Conservation (phyloP, 1,284 basidiomycete species). For the Heterobasidion irregulare region DNA sequence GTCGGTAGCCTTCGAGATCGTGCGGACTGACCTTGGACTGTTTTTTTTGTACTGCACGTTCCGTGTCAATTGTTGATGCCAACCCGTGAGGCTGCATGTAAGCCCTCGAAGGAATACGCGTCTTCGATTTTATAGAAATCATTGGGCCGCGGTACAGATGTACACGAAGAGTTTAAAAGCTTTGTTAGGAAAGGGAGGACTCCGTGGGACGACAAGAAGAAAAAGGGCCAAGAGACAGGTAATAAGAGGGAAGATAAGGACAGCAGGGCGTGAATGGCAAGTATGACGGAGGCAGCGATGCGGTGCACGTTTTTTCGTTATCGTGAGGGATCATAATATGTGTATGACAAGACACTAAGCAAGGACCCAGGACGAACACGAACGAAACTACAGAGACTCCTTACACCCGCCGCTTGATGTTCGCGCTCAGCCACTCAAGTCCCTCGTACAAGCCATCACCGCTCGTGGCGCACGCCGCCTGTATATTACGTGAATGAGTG, state of each 20-base stretch:
- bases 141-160: slow-evolving; percentile 4
- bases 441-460: slow-evolving; percentile 99
- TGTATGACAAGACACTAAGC: slow-evolving; percentile 8
- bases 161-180: slow-evolving; percentile 1
- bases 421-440: slow-evolving; percentile 89
- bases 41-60: neutral
- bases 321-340: slow-evolving; percentile 40
- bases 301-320: slow-evolving; percentile 26
- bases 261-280: slow-evolving; percentile 7
- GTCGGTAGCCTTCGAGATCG: slow-evolving; percentile 20
- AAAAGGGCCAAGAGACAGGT: slow-evolving; percentile 10
- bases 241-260: slow-evolving; percentile 4
- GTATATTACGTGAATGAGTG: slow-evolving; percentile 5
- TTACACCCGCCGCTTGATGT: slow-evolving; percentile 81
- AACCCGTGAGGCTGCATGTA: slow-evolving; percentile 4
- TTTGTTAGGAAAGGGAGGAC: slow-evolving; percentile 2
- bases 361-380: slow-evolving; percentile 31
- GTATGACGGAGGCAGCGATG: no score
- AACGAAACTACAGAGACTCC: slow-evolving; percentile 8
- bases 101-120: neutral
- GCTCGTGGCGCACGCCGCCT: slow-evolving; percentile 97
- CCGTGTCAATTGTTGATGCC: neutral
- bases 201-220: slow-evolving; percentile 11
- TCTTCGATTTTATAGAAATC: neutral
- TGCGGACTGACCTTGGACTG: neutral